Conservation (phyloP, 495 filamentous ascomycete species). For the Talaromyces adpressus region DNA sequence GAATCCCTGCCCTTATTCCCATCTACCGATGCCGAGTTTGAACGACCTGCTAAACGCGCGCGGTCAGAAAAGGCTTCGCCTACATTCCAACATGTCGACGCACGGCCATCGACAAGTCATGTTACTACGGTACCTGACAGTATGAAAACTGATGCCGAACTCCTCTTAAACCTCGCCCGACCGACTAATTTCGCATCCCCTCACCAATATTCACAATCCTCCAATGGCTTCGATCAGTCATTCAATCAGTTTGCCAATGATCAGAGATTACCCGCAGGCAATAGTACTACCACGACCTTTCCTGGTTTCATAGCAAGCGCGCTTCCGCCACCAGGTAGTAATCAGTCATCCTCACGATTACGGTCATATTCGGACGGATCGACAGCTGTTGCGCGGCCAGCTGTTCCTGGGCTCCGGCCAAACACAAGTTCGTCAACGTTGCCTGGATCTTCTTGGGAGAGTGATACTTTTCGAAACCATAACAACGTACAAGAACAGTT, state of each 20-base stretch:
- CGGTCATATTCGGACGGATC: slow-evolving; percentile 43
- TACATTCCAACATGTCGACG: slow-evolving; percentile 23
- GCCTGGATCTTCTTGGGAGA: slow-evolving; percentile 31
- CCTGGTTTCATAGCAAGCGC: slow-evolving; percentile 1
- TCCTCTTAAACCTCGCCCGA: slow-evolving; percentile 42
- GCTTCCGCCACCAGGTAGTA: slow-evolving; percentile 13
- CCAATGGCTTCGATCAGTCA: slow-evolving; percentile 31
- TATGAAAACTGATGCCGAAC: slow-evolving; percentile 47
- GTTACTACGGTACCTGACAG: slow-evolving; percentile 27
- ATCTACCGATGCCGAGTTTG: slow-evolving; percentile 21
- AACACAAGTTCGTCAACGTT: slow-evolving; percentile 37
- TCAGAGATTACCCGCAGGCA: slow-evolving; percentile 14
- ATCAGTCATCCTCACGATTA: slow-evolving; percentile 29
- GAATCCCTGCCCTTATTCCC: slow-evolving; percentile 23
- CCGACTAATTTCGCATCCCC: slow-evolving; percentile 30
- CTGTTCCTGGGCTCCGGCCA: slow-evolving; percentile 30
- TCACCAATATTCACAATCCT: slow-evolving; percentile 21
- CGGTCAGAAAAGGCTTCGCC: slow-evolving; percentile 54
- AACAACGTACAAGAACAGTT: slow-evolving; percentile 7
- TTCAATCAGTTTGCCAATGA: slow-evolving; percentile 20
- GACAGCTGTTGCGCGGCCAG: slow-evolving; percentile 31
- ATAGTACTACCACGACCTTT: slow-evolving; percentile 13
- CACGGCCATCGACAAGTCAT: slow-evolving; percentile 40
- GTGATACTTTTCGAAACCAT: not conserved
- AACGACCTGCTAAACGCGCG: slow-evolving; percentile 53